Conservation (phyloP, 192 early-diverging fungal species). For the Coemansia sp. region DNA sequence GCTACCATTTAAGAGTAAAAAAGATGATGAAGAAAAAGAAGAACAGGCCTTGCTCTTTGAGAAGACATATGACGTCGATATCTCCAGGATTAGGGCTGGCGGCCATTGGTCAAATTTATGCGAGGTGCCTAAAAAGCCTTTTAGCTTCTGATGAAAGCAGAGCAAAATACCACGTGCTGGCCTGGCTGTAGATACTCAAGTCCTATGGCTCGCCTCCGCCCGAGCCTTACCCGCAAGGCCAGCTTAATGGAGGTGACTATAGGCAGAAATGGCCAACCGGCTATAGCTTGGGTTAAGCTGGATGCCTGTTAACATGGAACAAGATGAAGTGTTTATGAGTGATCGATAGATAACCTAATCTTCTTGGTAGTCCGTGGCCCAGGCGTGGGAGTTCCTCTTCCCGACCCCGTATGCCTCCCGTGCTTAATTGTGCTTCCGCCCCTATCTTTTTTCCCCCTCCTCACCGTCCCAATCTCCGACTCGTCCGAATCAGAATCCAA, state of each 20-base stretch:
- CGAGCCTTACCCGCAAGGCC: background rate
- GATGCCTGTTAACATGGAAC: too few species aligned
- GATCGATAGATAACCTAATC: conserved; percentile 41
- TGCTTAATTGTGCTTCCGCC: conserved; percentile 45
- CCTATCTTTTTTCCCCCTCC: conserved; percentile 7
- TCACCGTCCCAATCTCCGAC: conserved; percentile 9
- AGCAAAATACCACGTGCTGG: too few species aligned
- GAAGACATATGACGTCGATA: background rate
- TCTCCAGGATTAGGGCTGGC: conserved; percentile 3
- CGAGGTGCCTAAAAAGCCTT: too few species aligned
- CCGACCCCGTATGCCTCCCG: conserved; percentile 25
- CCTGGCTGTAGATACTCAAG: too few species aligned
- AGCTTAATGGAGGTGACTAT: too few species aligned
- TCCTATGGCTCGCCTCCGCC: background rate
- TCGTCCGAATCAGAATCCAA: conserved; percentile 51
- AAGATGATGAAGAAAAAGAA: background rate
- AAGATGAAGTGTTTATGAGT: background rate
- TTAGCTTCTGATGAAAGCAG: too few species aligned
- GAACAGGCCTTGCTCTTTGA: background rate
- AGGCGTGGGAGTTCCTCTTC: conserved; percentile 29
- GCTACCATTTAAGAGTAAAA: background rate
- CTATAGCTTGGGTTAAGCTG: too few species aligned
- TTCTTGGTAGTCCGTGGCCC: conserved; percentile 31
- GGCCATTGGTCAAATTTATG: conserved; percentile 7
- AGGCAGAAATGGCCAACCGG: too few species aligned